phyloP scores from a whole-genome alignment of 768 basidiomycete species.

The Megacollybia marginata region DNA sequence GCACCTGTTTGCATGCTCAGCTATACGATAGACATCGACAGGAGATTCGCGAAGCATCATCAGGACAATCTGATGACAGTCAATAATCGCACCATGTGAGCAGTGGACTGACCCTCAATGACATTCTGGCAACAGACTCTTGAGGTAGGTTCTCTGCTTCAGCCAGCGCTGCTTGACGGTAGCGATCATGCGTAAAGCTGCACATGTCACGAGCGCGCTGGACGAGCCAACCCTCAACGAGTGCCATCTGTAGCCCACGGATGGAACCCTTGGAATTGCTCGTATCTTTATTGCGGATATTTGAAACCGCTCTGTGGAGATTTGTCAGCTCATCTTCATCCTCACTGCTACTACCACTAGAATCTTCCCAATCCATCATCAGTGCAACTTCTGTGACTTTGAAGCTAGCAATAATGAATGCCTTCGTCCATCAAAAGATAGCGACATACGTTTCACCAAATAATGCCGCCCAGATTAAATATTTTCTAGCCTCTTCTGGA shows the following conservation, averaged over 20 bases:
- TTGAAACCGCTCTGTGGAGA: constrained; percentile 42
- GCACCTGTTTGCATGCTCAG: constrained; percentile 62
- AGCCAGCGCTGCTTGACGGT: constrained; percentile 62
- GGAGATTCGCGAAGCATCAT: constrained; percentile 63
- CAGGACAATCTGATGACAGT: constrained; percentile 46
- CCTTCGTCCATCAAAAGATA: not conserved
- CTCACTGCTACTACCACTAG: constrained; percentile 42
- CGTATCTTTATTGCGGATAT: constrained; percentile 33
- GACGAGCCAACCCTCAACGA: constrained; percentile 68
- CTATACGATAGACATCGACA: constrained; percentile 59
- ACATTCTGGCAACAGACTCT: constrained; percentile 56
- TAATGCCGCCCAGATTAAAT: constrained; percentile 64
- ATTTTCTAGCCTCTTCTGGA: constrained; percentile 57
- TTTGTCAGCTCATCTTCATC: constrained; percentile 50
- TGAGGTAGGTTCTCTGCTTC: constrained; percentile 45
- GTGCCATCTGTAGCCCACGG: constrained; percentile 58
- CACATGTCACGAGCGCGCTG: constrained; percentile 72
- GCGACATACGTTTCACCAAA: constrained; percentile 60
- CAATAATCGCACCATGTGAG: constrained; percentile 1
- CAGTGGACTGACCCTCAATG: constrained; percentile 43
- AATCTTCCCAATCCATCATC: constrained; percentile 70
- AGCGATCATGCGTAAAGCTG: constrained; percentile 68
- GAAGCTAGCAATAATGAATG: constrained; percentile 34
- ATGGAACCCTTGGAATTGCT: constrained; percentile 50
- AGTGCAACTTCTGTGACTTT: constrained; percentile 66